Base-by-base conservation (phyloP, 306 rosid species). In the cucumber (Cucumis sativus) region DNA sequence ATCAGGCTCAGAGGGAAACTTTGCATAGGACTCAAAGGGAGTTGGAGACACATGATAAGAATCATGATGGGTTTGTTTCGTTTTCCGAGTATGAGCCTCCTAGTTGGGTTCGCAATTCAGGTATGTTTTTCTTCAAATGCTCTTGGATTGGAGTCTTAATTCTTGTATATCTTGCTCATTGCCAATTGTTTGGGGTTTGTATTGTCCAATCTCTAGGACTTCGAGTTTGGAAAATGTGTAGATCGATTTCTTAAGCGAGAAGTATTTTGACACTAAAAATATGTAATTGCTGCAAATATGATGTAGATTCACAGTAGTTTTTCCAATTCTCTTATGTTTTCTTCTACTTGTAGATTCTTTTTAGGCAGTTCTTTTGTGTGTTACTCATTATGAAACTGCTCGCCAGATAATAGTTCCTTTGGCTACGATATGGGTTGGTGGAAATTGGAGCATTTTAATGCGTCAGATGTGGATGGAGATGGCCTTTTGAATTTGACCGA, bases 401-500 rank as follows among this genome's bases (percentile, higher is more conserved):
- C 77, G 41, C 33, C 84, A 93, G 97, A 82, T 81, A 90, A 92
- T 77, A 83, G 28, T 64, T 86, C 98, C 15, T 88, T 90, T 58
- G 98, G 96, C 70, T 90, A 90, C 84, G 90, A 95, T 77, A 92
- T 95, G 97, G 97, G 99, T 28, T 95, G 99, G 99, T 95, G 97
- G 97, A 92, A 84, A 88, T 84, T 85, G 66, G 97, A 89, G 75
- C 99, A 95, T 82, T 95, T 95, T 72, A 95, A 89, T 84, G 97
- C 97, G 57, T 92, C 98, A 0, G 98, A 95, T 88, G 87, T 86
- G 13, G 92, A 95, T 52, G 92, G 90, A 71, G 89, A 95, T 79
- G 93, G 96, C 74, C 85, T 89, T 77, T 86, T 95, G 6, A 95
- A 95, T 84, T 75, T 95, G 28, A 86, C 88, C 6, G 97, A 95